phyloP scores from a whole-genome alignment of 371 early-diverging fungal species.

The Mucor ambiguus region DNA sequence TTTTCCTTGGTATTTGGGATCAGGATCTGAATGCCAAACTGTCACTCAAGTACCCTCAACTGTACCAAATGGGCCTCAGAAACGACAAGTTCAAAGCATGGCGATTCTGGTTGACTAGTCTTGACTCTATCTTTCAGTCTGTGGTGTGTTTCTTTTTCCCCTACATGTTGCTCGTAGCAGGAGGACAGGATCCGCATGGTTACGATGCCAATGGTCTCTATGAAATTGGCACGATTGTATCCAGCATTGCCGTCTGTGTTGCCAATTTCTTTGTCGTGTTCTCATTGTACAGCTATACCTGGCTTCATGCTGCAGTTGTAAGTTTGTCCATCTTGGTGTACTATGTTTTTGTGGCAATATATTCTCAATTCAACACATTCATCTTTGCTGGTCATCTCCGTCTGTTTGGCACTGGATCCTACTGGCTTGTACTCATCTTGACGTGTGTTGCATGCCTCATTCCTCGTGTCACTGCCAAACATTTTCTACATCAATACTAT shows the following conservation, averaged over 20 bases:
- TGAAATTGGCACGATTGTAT: slow-evolving; percentile 80
- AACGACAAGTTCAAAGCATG: slow-evolving; percentile 82
- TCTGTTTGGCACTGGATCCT: slow-evolving; percentile 51
- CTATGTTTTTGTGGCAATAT: slow-evolving; percentile 53
- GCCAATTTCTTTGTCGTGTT: slow-evolving; percentile 84
- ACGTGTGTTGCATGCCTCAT: slow-evolving; percentile 50
- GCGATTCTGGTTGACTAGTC: slow-evolving; percentile 83
- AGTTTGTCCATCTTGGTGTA: slow-evolving; percentile 54
- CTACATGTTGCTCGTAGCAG: slow-evolving; percentile 53
- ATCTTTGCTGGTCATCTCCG: slow-evolving; percentile 48
- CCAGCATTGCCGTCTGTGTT: slow-evolving; percentile 72
- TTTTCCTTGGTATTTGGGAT: slow-evolving; percentile 80
- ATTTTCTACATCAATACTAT: slow-evolving; percentile 47
- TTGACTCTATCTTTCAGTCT: slow-evolving; percentile 91
- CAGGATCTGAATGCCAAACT: slow-evolving; percentile 82
- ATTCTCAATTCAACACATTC: slow-evolving; percentile 46
- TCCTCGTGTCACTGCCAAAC: slow-evolving; percentile 54
- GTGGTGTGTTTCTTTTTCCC: slow-evolving; percentile 82
- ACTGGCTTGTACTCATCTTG: slow-evolving; percentile 57
- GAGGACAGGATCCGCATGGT: slow-evolving; percentile 56
- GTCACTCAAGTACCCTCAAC: slow-evolving; percentile 79
- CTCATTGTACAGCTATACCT: slow-evolving; percentile 79
- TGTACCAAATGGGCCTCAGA: slow-evolving; percentile 86
- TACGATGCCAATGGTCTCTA: slow-evolving; percentile 64
- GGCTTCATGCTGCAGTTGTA: slow-evolving; percentile 65